These are phyloP conservation scores for Vitellaria paradoxa DNA, from an alignment of 179 eudicot genomes.

Conservation along the genomic window DNA sequence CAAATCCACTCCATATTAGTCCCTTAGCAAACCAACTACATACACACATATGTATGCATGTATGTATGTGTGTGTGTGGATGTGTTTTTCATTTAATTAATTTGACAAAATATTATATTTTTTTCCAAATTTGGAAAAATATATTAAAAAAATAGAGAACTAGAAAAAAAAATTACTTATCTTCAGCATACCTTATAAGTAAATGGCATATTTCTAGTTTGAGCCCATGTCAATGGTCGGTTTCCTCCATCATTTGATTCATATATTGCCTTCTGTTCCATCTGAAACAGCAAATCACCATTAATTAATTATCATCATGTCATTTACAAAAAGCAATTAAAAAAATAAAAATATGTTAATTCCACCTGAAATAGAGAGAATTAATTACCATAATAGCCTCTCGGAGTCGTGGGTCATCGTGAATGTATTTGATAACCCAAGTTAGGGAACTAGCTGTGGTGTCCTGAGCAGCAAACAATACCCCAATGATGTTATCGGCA, in stretches of 20 bases:
- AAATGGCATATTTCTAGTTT: slow-evolving; percentile 27
- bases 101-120: background rate
- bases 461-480: slow-evolving; percentile 38
- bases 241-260: slow-evolving; percentile 27
- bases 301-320: background rate
- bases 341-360: too few species aligned
- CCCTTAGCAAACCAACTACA: background rate
- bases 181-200: slow-evolving; percentile 18
- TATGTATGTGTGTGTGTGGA: too few species aligned
- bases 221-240: slow-evolving; percentile 28
- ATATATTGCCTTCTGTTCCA: slow-evolving; percentile 26
- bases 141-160: background rate
- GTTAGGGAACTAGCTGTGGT: slow-evolving; percentile 38
- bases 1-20: background rate
- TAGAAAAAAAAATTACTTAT: background rate
- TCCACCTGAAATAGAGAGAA: too few species aligned
- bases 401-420: slow-evolving; percentile 23
- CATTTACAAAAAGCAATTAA: background rate
- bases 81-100: background rate
- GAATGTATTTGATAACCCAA: slow-evolving; percentile 34
- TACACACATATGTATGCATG: background rate
- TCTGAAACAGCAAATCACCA: slow-evolving; percentile 10
- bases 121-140: background rate
- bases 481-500: slow-evolving; percentile 29
- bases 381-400: slow-evolving; percentile 24